Percentiles rank a stretch among this genome's conserved stretches.
Evolutionary conservation across 371 early-diverging fungal species (phyloP).

Genomic region (Choanephora cucurbitarum): DNA sequence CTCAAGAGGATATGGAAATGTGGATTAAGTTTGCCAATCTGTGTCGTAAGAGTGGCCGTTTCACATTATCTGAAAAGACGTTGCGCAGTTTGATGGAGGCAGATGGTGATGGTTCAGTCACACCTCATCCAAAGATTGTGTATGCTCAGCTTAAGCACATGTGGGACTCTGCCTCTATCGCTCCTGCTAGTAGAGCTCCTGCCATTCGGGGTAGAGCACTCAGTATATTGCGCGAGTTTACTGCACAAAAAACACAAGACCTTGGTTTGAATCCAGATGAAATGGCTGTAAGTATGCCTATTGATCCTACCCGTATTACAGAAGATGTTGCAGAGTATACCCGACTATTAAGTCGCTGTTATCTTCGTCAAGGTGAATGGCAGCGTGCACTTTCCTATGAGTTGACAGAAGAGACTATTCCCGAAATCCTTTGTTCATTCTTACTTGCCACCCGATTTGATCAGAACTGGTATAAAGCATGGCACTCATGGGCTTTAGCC

Average conservation of each 20-base stretch:
- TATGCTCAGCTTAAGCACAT: constrained; percentile 95
- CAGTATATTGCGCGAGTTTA: constrained; percentile 65
- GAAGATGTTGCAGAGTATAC: constrained; percentile 58
- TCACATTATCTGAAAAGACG: constrained; percentile 83
- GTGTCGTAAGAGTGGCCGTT: constrained; percentile 89
- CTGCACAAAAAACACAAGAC: constrained; percentile 60
- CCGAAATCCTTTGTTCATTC: constrained; percentile 83
- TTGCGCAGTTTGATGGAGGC: constrained; percentile 67
- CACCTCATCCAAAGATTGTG: constrained; percentile 78
- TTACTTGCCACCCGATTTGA: constrained; percentile 90
- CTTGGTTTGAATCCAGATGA: constrained; percentile 61
- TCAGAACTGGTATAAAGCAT: constrained; percentile 96
- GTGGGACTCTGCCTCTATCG: constrained; percentile 79
- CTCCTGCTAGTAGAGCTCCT: constrained; percentile 45
- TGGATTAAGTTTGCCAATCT: constrained; percentile 96
- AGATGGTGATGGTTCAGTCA: constrained; percentile 24
- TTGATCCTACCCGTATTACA: constrained; percentile 53
- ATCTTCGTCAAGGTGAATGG: constrained; percentile 94
- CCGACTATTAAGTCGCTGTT: constrained; percentile 84
- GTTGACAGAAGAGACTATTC: constrained; percentile 72
- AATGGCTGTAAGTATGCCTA: constrained; percentile 56
- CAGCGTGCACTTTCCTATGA: constrained; percentile 81
- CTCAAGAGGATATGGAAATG: constrained; percentile 91
- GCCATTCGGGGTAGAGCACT: constrained; percentile 60
- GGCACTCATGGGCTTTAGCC: constrained; percentile 97